Base-by-base conservation (phyloP, 352 stramenopile genomes). In the Globisporangium cylindrosporum region DNA sequence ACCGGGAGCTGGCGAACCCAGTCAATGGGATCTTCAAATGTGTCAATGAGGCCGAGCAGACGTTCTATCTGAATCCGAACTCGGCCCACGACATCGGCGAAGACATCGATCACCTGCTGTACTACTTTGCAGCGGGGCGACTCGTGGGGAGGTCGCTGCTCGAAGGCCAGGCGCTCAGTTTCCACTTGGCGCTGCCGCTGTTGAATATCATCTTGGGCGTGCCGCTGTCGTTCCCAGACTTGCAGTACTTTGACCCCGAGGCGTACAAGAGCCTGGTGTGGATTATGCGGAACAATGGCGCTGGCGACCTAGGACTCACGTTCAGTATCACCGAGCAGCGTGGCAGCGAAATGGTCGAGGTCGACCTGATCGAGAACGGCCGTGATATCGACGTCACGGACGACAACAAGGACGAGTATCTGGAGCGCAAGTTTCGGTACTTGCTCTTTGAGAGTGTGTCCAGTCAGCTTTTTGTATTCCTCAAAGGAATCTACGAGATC, bases 401-500 rank as follows among this genome's bases (percentile, higher is more conserved):
- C 5, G 46, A 54, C 2, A 54, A 54, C 46, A 54, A 54, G 46
- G 15, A 54, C 43, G 1, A 14, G 14, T 51, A 51, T 14, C 43
- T 51, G 43, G 14, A 51, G 43, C 43, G 14, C 14, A 20, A 22
- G 14, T 51, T 51, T 22, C 12, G 18, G 43, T 51, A 51, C 15
- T 15, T 51, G 58, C 67, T 98, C 25, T 79, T 98, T 59, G 89
- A 91, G 53, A 87, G 92, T 53, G 88, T 98, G 8, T 84, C 93
- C 41, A 66, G 64, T 4, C 90, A 97, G 67, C 73, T 97, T 1
- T 71, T 75, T 41, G 72, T 75, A 7, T 91, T 99, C 54, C 65
- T 98, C 1, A 88, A 87, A 53, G 96, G 97, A 18, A 90, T 99
- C 69, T 98, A 98, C 73, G 92, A 98, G 62, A 87, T 98, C 20